Percentiles rank a stretch among this genome's conserved stretches.
phyloP scores from a whole-genome alignment of 768 basidiomycete genomes.

The Amanita pseudoporphyria region DNA sequence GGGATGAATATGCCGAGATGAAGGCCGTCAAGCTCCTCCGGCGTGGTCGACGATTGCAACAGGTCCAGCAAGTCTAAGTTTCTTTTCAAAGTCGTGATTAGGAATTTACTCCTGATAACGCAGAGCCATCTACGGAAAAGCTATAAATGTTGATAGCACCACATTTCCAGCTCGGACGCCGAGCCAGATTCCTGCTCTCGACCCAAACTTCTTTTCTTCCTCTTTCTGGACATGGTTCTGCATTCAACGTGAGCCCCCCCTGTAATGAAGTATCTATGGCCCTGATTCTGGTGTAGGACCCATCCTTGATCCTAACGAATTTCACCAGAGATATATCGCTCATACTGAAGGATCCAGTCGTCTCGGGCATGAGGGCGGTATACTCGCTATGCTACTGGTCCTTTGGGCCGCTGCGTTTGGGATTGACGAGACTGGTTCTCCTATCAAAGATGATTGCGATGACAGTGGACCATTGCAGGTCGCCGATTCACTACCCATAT shows the following conservation, averaged over 20 bases:
- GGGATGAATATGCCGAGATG: conserved; percentile 87
- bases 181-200: conserved; percentile 60
- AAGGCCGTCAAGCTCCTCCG: conserved; percentile 83
- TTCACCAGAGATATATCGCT: conserved; percentile 59
- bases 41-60: conserved; percentile 70
- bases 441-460: conserved; percentile 14
- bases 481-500: neutral
- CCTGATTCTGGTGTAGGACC: conserved; percentile 46
- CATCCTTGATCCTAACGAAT: conserved; percentile 74
- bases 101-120: neutral
- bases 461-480: neutral
- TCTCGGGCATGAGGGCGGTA: conserved; percentile 63
- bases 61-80: conserved; percentile 59
- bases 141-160: conserved; percentile 31
- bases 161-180: conserved; percentile 30
- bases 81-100: neutral
- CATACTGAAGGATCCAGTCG: conserved; percentile 52
- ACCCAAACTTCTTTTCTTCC: conserved; percentile 73
- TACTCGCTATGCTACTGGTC: conserved; percentile 73
- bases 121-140: conserved; percentile 75
- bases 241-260: conserved; percentile 57
- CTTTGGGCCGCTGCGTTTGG: conserved; percentile 90
- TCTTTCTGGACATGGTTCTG: conserved; percentile 81
- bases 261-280: conserved; percentile 3
- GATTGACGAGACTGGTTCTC: conserved; percentile 60